A percentile compares a stretch with the other conserved stretches of the same genome.
Conservation (phyloP, 78 protist species). For the Dictyostelium firmibasis region DNA sequence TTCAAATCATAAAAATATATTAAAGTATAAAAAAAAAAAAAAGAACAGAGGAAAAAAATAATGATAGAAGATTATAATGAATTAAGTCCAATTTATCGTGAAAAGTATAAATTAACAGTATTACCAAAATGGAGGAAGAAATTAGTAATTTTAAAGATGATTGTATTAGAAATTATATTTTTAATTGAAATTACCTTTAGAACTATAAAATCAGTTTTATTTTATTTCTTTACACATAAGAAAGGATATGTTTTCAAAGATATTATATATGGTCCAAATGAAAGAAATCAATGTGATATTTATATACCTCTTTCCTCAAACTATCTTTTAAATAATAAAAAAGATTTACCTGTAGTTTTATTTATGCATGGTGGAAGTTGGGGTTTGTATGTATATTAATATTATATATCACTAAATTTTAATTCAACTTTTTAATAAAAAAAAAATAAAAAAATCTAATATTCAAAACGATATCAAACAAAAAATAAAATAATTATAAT, state of each 20-base stretch:
- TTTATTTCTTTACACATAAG: neutral
- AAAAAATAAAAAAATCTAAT: neutral
- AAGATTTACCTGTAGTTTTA: neutral
- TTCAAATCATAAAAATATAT: too few species aligned
- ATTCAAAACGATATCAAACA: too few species aligned
- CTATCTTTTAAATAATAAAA: neutral
- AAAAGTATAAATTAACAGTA: neutral
- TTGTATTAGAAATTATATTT: conserved; percentile 1
- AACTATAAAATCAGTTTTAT: neutral
- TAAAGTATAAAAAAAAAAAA: neutral
- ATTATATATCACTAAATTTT: too few species aligned
- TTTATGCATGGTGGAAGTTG: conserved; percentile 72
- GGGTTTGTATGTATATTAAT: neutral
- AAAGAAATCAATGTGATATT: conserved; percentile 43
- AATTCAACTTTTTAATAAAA: neutral
- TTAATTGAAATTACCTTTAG: neutral
- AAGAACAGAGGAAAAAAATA: neutral
- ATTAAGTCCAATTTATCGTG: neutral
- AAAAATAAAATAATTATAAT: too few species aligned
- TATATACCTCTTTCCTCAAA: conserved; percentile 2
- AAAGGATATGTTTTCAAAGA: neutral
- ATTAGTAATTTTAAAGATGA: neutral
- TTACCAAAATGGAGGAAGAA: conserved; percentile 11
- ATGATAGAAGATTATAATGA: neutral
- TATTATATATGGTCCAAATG: conserved; percentile 16